These are phyloP conservation scores for Trifolium dubium DNA, from an alignment of 306 rosid genomes.

Conservation along the genomic window DNA sequence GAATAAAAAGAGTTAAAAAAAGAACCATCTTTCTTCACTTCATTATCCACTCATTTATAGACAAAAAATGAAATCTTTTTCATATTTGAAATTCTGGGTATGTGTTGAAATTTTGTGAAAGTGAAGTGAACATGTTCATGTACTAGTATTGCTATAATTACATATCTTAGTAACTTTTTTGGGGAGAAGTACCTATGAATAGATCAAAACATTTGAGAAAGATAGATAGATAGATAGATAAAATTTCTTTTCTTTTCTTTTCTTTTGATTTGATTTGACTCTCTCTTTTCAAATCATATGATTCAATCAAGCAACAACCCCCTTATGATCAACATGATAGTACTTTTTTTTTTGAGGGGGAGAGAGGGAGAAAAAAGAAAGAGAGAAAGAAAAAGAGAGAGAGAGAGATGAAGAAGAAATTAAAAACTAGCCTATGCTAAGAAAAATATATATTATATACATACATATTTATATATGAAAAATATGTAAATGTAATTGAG, in stretches of 20 bases:
- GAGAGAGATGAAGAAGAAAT: constrained; percentile 4
- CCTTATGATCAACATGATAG: constrained; percentile 56
- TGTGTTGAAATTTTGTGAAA: constrained; percentile 21
- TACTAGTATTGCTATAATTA: no score
- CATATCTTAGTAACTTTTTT: no score
- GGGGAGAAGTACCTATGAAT: constrained; percentile 63
- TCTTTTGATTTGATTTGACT: constrained; percentile 67
- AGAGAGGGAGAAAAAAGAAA: background rate
- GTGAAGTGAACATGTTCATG: constrained; percentile 8
- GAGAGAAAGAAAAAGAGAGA: background rate
- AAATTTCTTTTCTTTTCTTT: constrained; percentile 22
- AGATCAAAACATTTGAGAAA: constrained; percentile 54
- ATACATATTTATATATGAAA: constrained; percentile 2
- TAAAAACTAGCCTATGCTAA: constrained; percentile 35
- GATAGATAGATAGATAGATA: constrained; percentile 4
- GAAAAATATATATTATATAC: constrained; percentile 20
- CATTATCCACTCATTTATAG: constrained; percentile 66
- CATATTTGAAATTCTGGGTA: constrained; percentile 40
- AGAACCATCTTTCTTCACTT: constrained; percentile 72
- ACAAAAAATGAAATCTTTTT: background rate
- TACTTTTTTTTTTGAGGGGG: background rate
- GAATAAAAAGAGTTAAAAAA: constrained; percentile 50
- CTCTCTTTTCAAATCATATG: constrained; percentile 65
- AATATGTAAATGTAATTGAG: constrained; percentile 37
- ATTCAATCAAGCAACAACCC: constrained; percentile 51